Evolutionary conservation across 2,329 filamentous ascomycete species (phyloP).

Genomic region (Exophiala xenobiotica): DNA sequence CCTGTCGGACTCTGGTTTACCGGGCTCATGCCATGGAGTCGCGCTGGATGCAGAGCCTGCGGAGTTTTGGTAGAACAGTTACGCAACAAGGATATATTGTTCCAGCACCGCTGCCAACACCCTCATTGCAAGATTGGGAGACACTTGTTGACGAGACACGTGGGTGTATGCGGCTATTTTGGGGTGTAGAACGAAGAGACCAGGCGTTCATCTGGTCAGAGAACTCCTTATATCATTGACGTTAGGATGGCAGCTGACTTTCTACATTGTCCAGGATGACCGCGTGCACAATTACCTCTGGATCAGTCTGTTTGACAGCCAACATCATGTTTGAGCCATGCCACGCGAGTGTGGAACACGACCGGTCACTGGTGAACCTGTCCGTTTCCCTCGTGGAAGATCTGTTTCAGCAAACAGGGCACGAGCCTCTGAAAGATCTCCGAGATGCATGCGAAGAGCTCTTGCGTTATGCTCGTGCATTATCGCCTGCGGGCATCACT

Average conservation of each 20-base stretch:
- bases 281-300: constrained; percentile 2
- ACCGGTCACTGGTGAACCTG: constrained; percentile 9
- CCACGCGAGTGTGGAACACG: constrained; percentile 7
- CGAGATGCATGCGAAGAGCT: constrained; percentile 8
- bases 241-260: constrained; percentile 3
- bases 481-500: not conserved
- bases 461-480: constrained; percentile 6
- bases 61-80: constrained; percentile 2
- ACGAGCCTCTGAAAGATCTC: constrained; percentile 6
- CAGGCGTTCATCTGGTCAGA: constrained; percentile 5
- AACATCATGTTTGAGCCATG: constrained; percentile 7
- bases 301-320: constrained; percentile 4
- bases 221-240: not conserved
- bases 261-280: constrained; percentile 2
- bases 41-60: constrained; percentile 6
- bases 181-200: constrained; percentile 1
- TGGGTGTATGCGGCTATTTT: constrained; percentile 3
- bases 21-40: constrained; percentile 8
- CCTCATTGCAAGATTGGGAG: constrained; percentile 9
- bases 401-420: constrained; percentile 11
- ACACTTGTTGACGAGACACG: constrained; percentile 4
- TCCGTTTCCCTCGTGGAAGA: constrained; percentile 11
- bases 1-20: constrained; percentile 11
- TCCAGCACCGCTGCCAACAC: constrained; percentile 6
- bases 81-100: constrained; percentile 1